Conservation (phyloP, 225 moss, liverwort and hornwort genomes). For the Anthoceros angustus region DNA sequence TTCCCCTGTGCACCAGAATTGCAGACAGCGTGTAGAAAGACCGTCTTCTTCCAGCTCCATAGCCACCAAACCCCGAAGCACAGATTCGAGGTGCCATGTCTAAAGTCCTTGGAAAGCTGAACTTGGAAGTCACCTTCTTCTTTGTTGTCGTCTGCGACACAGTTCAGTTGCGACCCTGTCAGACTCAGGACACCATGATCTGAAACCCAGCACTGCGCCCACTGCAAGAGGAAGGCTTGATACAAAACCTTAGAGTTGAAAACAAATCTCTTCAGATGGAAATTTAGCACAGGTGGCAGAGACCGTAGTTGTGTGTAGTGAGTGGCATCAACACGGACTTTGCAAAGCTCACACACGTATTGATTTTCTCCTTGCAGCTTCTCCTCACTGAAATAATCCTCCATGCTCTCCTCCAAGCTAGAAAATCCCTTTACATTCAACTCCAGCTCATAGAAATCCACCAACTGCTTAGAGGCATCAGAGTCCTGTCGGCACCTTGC, state of each 20-base stretch:
- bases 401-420: conserved; percentile 78
- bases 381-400: conserved; percentile 90
- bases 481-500: conserved; percentile 92
- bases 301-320: conserved; percentile 90
- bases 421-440: conserved; percentile 95
- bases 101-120: conserved; percentile 80
- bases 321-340: conserved; percentile 89
- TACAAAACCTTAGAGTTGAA: conserved; percentile 80
- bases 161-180: background rate
- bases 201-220: background rate
- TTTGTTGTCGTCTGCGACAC: conserved; percentile 73
- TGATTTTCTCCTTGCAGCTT: conserved; percentile 96
- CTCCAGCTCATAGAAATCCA: conserved; percentile 95
- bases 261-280: conserved; percentile 97
- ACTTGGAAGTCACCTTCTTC: conserved; percentile 97
- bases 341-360: conserved; percentile 84
- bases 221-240: background rate
- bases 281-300: conserved; percentile 85
- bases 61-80: conserved; percentile 3
- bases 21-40: conserved; percentile 77
- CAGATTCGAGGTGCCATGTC: conserved; percentile 67
- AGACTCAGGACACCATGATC: background rate
- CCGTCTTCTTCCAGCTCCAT: conserved; percentile 17
- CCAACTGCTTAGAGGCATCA: conserved; percentile 81
- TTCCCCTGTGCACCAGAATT: conserved; percentile 90